Conservation (phyloP, 129 eudicot species). For the Lonicera japonica region DNA sequence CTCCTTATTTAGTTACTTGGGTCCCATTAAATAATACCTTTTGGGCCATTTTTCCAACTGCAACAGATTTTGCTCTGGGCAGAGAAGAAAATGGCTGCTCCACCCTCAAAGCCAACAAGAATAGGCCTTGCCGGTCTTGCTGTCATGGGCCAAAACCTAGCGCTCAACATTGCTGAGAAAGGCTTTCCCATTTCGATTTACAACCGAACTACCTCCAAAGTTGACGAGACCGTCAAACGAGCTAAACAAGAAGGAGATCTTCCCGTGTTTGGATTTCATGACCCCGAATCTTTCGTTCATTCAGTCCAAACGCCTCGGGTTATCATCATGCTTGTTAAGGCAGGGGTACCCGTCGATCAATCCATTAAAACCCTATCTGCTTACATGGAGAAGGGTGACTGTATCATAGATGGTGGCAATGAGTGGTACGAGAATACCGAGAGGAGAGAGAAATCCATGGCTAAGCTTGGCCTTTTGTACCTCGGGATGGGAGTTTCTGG, state of each 20-base stretch:
- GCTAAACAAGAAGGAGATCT: constrained; percentile 61
- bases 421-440: constrained; percentile 79
- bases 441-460: constrained; percentile 63
- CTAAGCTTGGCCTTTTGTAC: constrained; percentile 45
- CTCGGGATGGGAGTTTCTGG: constrained; percentile 79
- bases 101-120: constrained; percentile 33
- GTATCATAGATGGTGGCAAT: constrained; percentile 64
- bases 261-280: constrained; percentile 58
- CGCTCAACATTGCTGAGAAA: constrained; percentile 78
- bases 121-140: constrained; percentile 80
- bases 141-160: constrained; percentile 80
- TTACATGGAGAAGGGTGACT: constrained; percentile 64
- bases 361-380: constrained; percentile 58
- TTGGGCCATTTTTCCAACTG: background rate
- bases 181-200: constrained; percentile 72
- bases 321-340: constrained; percentile 62
- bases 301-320: constrained; percentile 70
- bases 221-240: constrained; percentile 59
- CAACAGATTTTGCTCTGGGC: background rate
- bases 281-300: constrained; percentile 49
- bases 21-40: no score
- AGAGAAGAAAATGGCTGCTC: constrained; percentile 41
- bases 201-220: constrained; percentile 61
- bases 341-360: constrained; percentile 67
- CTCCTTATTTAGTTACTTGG: no score